A percentile compares a stretch with the other conserved stretches of the same genome.
phyloP scores from a whole-genome alignment of 345 rosid genomes.

The Gossypium turneri region DNA sequence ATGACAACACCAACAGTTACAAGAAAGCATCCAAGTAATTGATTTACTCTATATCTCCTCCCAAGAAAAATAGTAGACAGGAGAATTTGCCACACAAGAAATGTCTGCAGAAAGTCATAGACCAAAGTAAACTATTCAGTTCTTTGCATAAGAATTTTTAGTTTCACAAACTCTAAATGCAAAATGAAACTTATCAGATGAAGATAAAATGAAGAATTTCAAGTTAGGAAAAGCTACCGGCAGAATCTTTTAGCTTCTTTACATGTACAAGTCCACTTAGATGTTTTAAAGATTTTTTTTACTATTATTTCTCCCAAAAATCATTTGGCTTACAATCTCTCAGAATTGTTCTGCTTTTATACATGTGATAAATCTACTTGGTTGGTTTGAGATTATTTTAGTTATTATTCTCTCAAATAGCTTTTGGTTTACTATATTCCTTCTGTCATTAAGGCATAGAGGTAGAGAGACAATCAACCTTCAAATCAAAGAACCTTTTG shows the following conservation, averaged over 20 bases:
- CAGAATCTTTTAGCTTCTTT: not conserved
- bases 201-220: not conserved
- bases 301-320: not conserved
- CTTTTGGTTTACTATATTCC: not conserved
- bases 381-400: not conserved
- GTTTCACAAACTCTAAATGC: not conserved
- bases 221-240: not conserved
- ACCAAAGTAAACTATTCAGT: conserved; percentile 14
- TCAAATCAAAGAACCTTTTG: not conserved
- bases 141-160: not conserved
- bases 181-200: not conserved
- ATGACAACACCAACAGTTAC: conserved; percentile 80
- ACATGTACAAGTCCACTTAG: not conserved
- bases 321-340: not conserved
- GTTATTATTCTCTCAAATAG: not conserved
- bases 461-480: not conserved
- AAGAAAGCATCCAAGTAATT: conserved; percentile 75
- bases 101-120: conserved; percentile 55
- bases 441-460: not conserved
- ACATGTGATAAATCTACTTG: not conserved
- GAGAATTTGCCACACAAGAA: conserved; percentile 94
- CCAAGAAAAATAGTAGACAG: conserved; percentile 80
- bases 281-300: not conserved
- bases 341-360: not conserved
- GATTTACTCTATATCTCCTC: conserved; percentile 77